Evolutionary conservation across 176 grass and related monocot species (phyloP).

Genomic region (Thalia dealbata): DNA sequence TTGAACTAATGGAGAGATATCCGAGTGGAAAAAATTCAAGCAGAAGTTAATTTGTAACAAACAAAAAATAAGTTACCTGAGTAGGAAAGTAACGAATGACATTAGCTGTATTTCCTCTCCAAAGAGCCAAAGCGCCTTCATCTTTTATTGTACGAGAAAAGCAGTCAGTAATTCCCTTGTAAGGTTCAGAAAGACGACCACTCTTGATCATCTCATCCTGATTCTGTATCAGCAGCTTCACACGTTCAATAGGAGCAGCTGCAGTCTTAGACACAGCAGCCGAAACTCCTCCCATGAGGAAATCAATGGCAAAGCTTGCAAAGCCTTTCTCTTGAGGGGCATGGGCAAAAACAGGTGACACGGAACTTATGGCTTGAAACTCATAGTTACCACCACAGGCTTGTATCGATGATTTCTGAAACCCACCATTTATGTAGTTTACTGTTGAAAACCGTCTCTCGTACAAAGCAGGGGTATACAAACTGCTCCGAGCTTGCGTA

Average conservation of each 20-base stretch:
- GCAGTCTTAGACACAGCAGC: constrained; percentile 19
- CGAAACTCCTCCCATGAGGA: constrained; percentile 20
- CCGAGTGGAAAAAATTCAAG: no score
- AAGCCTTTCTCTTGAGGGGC: constrained; percentile 14
- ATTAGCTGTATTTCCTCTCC: constrained; percentile 23
- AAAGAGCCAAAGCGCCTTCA: constrained; percentile 6
- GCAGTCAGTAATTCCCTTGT: constrained; percentile 12
- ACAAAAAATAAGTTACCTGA: constrained; percentile 7
- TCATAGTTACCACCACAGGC: not conserved
- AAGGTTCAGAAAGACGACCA: constrained; percentile 11
- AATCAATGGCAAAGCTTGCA: constrained; percentile 15
- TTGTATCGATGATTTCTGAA: constrained; percentile 10
- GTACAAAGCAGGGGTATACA: constrained; percentile 3
- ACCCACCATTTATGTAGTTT: not conserved
- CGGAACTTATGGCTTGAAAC: not conserved
- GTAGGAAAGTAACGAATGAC: constrained; percentile 17
- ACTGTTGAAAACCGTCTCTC: not conserved
- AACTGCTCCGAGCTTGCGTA: not conserved
- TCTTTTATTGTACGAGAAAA: constrained; percentile 14
- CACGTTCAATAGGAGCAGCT: constrained; percentile 15
- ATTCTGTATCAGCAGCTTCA: constrained; percentile 17
- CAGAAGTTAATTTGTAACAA: not conserved
- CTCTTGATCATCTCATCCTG: constrained; percentile 22
- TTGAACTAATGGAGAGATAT: not conserved
- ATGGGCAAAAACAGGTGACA: constrained; percentile 12